Base-by-base conservation (phyloP, 768 basidiomycete genomes). In the Termitomyces sp. region DNA sequence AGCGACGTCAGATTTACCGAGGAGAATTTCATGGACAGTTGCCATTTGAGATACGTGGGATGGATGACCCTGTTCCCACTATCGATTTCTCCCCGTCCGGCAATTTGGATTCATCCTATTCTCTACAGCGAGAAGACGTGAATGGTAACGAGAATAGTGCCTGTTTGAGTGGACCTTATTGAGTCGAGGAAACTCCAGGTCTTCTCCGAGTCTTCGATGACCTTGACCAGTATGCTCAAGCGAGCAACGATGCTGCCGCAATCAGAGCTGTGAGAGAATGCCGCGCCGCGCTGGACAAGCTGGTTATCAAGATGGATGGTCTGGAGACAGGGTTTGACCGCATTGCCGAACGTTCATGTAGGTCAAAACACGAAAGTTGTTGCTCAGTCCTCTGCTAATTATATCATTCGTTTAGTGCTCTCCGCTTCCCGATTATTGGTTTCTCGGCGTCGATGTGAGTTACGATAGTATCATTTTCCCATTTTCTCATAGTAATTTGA, bases 261-360 rank as follows among this genome's bases (percentile, higher is more conserved):
- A 67, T 84, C 6, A 71, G 64, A 36, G 85, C 91, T 40, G 75
- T 94, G 2, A 73, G 74, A 26, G 86, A 88, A 65, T 83, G 86
- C 32, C 83, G 84, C 32, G 60, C 65, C 6, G 75, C 81, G 3
- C 72, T 97, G 35, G 85, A 89, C 60, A 90, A 83, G 69, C 77
- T 91, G 6, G 75, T 93, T 44, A 72, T 70, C 33, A 87, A 85
- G 70, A 90, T 97, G 85, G 92, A 96, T 59, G 79, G 76, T 26
- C 75, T 95, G 13, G 88, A 92, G 68, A 69, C 81, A 0, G 87
- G 88, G 2, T 94, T 97, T 65, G 94, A 95, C 64, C 82, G 85
- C 61, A 87, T 95, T 64, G 88, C 90, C 3, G 92, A 94, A 68
- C 83, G 88, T 48, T 91, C 90, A 58, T 70, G 93, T 93, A 68